Conservation (phyloP, 169 alveolate genomes). For the Theileria sp. region DNA sequence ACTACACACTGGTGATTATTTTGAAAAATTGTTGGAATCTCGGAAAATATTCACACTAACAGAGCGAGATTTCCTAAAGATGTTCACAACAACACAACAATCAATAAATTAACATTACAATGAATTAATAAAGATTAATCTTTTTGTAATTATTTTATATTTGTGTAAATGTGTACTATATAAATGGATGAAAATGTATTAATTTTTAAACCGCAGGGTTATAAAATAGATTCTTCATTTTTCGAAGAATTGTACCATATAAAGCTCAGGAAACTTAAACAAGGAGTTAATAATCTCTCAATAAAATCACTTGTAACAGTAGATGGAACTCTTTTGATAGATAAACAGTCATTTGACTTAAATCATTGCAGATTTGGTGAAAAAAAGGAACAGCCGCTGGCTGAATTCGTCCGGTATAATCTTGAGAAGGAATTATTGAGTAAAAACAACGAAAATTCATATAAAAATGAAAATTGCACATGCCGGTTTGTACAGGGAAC, state of each 20-base stretch:
- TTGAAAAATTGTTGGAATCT: neutral
- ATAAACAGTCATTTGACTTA: constrained; percentile 40
- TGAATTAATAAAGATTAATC: neutral
- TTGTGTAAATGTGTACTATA: neutral
- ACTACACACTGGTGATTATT: neutral
- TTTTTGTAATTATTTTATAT: neutral
- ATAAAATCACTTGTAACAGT: constrained; percentile 36
- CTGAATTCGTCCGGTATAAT: constrained; percentile 8
- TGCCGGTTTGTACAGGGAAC: constrained; percentile 46
- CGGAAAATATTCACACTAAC: neutral
- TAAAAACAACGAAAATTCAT: neutral
- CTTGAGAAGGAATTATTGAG: constrained; percentile 24
- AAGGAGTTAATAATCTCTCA: constrained; percentile 12
- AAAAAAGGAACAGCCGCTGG: constrained; percentile 5
- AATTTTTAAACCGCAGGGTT: constrained; percentile 30
- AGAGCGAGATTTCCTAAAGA: constrained; percentile 26
- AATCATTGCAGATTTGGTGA: constrained; percentile 45
- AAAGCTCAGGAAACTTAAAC: constrained; percentile 1
- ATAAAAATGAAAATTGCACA: constrained; percentile 16
- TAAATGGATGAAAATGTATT: constrained; percentile 8
- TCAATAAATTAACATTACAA: neutral
- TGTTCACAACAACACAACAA: neutral
- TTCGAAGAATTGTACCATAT: constrained; percentile 42
- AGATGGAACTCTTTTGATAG: constrained; percentile 55
- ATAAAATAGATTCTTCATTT: constrained; percentile 52